These are phyloP conservation scores for Euphorbia tirucalli DNA, from an alignment of 345 rosid species.

Conservation along the genomic window DNA sequence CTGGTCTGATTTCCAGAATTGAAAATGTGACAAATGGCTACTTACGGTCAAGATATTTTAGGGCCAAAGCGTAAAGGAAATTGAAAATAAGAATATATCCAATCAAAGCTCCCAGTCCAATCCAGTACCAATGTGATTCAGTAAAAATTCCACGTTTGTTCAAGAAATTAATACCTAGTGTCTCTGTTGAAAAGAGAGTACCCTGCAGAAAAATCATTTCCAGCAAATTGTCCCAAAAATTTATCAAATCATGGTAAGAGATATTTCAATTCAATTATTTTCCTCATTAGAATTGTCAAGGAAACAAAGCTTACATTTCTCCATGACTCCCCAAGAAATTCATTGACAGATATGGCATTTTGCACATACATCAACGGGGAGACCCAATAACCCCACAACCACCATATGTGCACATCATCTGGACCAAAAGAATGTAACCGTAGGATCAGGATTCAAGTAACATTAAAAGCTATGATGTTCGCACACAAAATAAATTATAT, in stretches of 20 bases:
- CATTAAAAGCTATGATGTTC: not conserved
- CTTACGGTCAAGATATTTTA: slow-evolving; percentile 72
- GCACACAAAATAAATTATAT: not conserved
- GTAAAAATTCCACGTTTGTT: slow-evolving; percentile 69
- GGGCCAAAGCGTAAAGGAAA: slow-evolving; percentile 58
- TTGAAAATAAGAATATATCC: slow-evolving; percentile 63
- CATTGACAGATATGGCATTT: slow-evolving; percentile 55
- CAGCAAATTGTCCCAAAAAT: not conserved
- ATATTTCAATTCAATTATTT: not conserved
- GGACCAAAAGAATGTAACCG: slow-evolving; percentile 9
- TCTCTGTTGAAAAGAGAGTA: slow-evolving; percentile 48
- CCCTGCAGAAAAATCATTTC: slow-evolving; percentile 35
- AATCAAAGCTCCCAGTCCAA: slow-evolving; percentile 61
- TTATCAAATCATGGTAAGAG: not conserved
- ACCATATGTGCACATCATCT: slow-evolving; percentile 60
- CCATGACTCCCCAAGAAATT: slow-evolving; percentile 61
- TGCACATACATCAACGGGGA: slow-evolving; percentile 74
- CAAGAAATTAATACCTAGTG: slow-evolving; percentile 64
- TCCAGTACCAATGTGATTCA: slow-evolving; percentile 84
- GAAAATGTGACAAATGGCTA: slow-evolving; percentile 15
- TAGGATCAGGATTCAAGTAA: not conserved
- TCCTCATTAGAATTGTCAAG: not conserved
- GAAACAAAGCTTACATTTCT: slow-evolving; percentile 40
- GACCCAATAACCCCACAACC: slow-evolving; percentile 72
- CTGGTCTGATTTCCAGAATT: slow-evolving; percentile 15